A percentile compares a stretch with the other conserved stretches of the same genome.
Evolutionary conservation across 1,284 basidiomycete genomes (phyloP).

Genomic region (Tylopilus orsonianus): DNA sequence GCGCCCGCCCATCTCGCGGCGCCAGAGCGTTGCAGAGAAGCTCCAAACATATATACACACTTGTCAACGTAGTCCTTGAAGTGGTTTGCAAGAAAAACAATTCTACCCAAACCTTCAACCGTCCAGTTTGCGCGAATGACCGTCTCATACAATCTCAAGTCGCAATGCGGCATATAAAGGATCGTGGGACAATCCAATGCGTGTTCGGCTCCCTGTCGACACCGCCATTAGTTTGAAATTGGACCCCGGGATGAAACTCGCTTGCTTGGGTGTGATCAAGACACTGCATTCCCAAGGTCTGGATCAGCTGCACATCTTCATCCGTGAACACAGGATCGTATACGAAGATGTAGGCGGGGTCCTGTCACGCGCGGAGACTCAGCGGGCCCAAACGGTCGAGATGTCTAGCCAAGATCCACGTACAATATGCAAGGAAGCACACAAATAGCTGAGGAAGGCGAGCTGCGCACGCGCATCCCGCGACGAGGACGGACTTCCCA

Average conservation of each 20-base stretch:
- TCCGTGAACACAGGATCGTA: conserved; percentile 73
- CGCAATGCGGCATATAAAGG: conserved; percentile 77
- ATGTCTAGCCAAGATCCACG: conserved; percentile 37
- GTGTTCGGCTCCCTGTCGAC: conserved; percentile 39
- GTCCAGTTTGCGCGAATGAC: conserved; percentile 64
- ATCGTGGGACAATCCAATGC: conserved; percentile 48
- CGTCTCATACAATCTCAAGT: conserved; percentile 65
- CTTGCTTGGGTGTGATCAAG: conserved; percentile 52
- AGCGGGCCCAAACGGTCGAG: not conserved
- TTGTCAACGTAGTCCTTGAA: conserved; percentile 46
- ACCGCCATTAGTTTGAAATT: conserved; percentile 12
- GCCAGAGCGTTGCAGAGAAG: not conserved
- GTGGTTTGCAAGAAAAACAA: conserved; percentile 48
- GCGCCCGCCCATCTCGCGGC: conserved; percentile 17
- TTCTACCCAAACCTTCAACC: conserved; percentile 34
- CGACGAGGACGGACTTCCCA: conserved; percentile 65
- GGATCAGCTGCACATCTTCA: conserved; percentile 53
- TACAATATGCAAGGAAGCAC: conserved; percentile 54
- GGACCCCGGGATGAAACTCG: conserved; percentile 5
- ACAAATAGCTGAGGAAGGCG: conserved; percentile 58
- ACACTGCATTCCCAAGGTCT: conserved; percentile 46
- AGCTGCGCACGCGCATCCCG: conserved; percentile 64
- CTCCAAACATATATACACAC: conserved; percentile 33
- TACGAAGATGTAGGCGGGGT: conserved; percentile 45
- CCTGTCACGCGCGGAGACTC: conserved; percentile 36